Evolutionary conservation across 257 asterid genomes (phyloP).

Genomic region (Capsicum pubescens): DNA sequence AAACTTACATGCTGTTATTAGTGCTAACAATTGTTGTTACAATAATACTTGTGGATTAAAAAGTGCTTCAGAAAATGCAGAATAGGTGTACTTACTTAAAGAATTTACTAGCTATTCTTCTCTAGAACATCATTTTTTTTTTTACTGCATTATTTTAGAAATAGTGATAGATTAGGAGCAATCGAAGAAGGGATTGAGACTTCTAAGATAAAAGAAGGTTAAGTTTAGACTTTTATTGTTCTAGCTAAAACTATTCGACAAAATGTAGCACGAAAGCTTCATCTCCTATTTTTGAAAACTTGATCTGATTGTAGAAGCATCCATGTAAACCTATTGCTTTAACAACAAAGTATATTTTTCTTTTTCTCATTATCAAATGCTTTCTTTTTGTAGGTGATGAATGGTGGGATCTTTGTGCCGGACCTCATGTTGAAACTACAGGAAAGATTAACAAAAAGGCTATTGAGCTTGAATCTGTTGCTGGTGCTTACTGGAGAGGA

Average conservation of each 20-base stretch:
- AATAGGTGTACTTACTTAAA: neutral
- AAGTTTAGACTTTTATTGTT: neutral
- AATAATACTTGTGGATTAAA: neutral
- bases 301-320: neutral
- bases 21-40: constrained; percentile 13
- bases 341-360: neutral
- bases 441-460: constrained; percentile 86
- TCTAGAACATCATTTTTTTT: constrained; percentile 3
- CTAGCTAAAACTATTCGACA: neutral
- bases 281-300: neutral
- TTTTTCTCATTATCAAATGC: constrained; percentile 9
- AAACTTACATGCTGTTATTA: neutral
- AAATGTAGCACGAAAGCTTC: neutral
- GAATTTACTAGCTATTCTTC: neutral
- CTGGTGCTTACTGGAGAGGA: constrained; percentile 99
- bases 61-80: constrained; percentile 2
- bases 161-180: neutral
- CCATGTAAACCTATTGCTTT: neutral
- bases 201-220: neutral
- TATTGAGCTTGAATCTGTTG: constrained; percentile 93
- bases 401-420: constrained; percentile 99
- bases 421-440: constrained; percentile 98
- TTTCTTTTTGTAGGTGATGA: constrained; percentile 60
- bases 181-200: neutral
- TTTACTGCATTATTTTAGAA: neutral